phyloP scores from a whole-genome alignment of 2,329 filamentous ascomycete genomes.

The Verticillium nonalfalfae region DNA sequence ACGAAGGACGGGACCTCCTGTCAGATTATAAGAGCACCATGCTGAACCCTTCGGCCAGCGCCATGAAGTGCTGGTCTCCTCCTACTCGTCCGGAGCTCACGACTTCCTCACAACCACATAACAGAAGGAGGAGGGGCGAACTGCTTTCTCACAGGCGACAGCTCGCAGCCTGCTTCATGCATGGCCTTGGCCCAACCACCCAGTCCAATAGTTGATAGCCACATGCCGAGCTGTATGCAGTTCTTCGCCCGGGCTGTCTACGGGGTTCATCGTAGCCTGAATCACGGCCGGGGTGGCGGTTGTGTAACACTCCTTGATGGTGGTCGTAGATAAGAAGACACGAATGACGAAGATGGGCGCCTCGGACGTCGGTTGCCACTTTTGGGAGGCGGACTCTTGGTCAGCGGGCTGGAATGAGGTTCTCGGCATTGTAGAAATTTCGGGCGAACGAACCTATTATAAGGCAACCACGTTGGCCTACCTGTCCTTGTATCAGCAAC shows the following conservation, averaged over 20 bases:
- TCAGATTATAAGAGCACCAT: too few relatives aligned
- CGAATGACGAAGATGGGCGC: background rate
- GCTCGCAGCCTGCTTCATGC: background rate
- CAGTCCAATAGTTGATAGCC: background rate
- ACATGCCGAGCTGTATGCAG: background rate
- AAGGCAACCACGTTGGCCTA: background rate
- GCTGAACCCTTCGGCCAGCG: too few relatives aligned
- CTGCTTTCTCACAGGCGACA: too few relatives aligned
- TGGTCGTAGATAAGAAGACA: background rate
- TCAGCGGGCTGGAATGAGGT: background rate
- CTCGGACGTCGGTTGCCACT: background rate
- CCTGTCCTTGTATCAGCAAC: background rate
- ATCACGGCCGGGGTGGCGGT: background rate
- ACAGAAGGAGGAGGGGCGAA: too few relatives aligned
- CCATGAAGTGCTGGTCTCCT: too few relatives aligned
- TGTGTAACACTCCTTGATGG: background rate
- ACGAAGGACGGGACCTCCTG: too few relatives aligned
- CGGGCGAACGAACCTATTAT: background rate
- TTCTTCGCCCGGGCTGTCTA: background rate
- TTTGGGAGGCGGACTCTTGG: background rate
- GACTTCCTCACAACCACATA: too few relatives aligned
- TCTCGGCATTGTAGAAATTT: background rate
- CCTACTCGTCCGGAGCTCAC: too few relatives aligned
- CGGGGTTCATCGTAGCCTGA: background rate
- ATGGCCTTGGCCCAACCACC: background rate